Conservation (phyloP, 1,139 yeast genomes). For the Saccharomyces hybrid region DNA sequence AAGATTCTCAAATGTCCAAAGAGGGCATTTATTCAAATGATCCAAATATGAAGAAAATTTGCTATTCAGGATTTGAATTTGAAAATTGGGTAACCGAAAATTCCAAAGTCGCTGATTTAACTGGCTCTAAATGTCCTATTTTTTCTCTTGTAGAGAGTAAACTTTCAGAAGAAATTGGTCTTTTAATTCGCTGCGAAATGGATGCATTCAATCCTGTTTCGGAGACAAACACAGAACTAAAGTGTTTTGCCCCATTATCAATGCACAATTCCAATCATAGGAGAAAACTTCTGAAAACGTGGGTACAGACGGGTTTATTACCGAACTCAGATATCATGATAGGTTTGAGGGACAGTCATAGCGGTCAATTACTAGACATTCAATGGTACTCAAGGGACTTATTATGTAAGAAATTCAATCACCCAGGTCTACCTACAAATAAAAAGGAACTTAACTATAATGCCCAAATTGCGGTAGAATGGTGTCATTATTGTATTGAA, state of each 20-base stretch:
- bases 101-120: not conserved
- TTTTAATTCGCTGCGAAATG: constrained; percentile 29
- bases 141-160: constrained; percentile 24
- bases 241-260: constrained; percentile 24
- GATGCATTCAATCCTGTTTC: constrained; percentile 22
- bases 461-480: constrained; percentile 23
- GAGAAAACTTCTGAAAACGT: constrained; percentile 27
- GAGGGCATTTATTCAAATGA: constrained; percentile 10
- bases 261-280: constrained; percentile 21
- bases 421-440: constrained; percentile 10
- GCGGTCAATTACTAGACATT: constrained; percentile 22
- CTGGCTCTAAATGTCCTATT: constrained; percentile 6
- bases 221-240: constrained; percentile 25
- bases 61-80: constrained; percentile 29
- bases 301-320: constrained; percentile 27
- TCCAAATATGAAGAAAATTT: constrained; percentile 14
- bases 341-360: constrained; percentile 24
- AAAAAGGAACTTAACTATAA: constrained; percentile 20
- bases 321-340: constrained; percentile 26
- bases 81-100: constrained; percentile 21
- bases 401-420: constrained; percentile 17
- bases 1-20: constrained; percentile 2
- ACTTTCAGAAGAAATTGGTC: constrained; percentile 13
- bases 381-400: constrained; percentile 16
- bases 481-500: constrained; percentile 22